Evolutionary conservation across 345 rosid species (phyloP).

Genomic region (Euphorbia lathyris): DNA sequence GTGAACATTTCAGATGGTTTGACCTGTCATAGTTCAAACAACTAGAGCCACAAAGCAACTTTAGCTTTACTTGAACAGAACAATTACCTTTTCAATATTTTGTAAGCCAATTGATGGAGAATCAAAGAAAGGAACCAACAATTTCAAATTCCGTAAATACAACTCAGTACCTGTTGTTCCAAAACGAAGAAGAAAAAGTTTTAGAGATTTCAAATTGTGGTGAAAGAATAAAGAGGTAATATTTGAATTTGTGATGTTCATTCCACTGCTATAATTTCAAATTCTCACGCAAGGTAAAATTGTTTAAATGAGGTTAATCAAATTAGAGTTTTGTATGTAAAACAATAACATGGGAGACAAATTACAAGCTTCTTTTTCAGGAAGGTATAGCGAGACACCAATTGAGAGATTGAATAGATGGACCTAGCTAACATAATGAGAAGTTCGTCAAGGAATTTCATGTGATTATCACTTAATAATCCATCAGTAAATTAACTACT

Average conservation of each 20-base stretch:
- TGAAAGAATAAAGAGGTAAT: not conserved
- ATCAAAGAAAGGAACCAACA: conserved; percentile 85
- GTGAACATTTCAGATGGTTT: not conserved
- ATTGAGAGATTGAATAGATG: not conserved
- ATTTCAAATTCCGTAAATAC: conserved; percentile 74
- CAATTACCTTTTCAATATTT: conserved; percentile 60
- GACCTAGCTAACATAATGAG: not conserved
- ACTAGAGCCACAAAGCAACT: not conserved
- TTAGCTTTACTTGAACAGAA: not conserved
- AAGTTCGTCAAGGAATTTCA: not conserved
- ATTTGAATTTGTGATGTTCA: not conserved
- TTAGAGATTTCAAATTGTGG: not conserved
- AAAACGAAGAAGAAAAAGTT: not conserved
- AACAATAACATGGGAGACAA: not conserved
- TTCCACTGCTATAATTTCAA: not conserved
- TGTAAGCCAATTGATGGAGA: conserved; percentile 61
- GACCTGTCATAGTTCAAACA: not conserved
- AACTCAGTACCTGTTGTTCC: conserved; percentile 53
- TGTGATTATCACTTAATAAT: not conserved
- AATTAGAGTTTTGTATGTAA: not conserved
- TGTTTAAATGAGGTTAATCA: too few species aligned
- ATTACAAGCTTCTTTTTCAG: not conserved
- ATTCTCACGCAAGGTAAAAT: not conserved
- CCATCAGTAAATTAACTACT: not conserved
- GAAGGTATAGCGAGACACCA: not conserved